Evolutionary conservation across 352 stramenopile genomes (phyloP).

Genomic region (Phytopythium mirpurense): DNA sequence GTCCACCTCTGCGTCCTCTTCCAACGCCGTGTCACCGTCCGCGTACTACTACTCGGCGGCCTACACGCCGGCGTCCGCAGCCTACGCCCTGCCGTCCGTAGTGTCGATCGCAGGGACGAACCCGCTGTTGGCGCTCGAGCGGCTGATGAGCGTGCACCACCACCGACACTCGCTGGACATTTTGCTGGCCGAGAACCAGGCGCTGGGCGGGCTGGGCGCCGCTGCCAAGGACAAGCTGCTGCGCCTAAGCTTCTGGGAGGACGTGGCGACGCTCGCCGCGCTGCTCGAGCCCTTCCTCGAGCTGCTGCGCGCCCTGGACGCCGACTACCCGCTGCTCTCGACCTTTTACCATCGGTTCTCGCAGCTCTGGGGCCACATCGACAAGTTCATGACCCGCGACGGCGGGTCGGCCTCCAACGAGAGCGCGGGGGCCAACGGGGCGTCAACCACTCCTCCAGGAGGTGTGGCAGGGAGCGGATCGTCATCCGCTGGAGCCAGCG

Average conservation of each 20-base stretch:
- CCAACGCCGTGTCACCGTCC: background rate
- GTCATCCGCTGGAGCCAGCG: background rate
- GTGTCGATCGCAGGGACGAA: background rate
- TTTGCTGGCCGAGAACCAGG: slow-evolving; percentile 43
- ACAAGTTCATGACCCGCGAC: slow-evolving; percentile 25
- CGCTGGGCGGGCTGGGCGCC: slow-evolving; percentile 26
- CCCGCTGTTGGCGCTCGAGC: slow-evolving; percentile 38
- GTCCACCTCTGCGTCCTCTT: background rate
- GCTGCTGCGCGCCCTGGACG: slow-evolving; percentile 57
- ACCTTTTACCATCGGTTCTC: slow-evolving; percentile 78
- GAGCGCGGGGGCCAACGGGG: background rate
- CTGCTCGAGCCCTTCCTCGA: slow-evolving; percentile 72
- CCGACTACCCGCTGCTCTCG: slow-evolving; percentile 52
- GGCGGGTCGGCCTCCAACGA: background rate
- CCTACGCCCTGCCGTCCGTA: background rate
- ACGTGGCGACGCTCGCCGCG: slow-evolving; percentile 38
- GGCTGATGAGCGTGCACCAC: slow-evolving; percentile 41
- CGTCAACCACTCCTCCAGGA: background rate
- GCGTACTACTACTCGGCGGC: slow-evolving; percentile 4
- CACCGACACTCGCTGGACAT: slow-evolving; percentile 57
- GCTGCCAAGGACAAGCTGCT: slow-evolving; percentile 40
- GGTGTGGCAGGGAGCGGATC: background rate
- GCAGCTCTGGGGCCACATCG: slow-evolving; percentile 51
- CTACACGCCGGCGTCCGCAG: background rate
- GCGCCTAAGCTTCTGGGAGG: slow-evolving; percentile 48